These are phyloP conservation scores for Cenchrus fungigraminus DNA, from an alignment of 176 grass and related monocot genomes.

Conservation along the genomic window DNA sequence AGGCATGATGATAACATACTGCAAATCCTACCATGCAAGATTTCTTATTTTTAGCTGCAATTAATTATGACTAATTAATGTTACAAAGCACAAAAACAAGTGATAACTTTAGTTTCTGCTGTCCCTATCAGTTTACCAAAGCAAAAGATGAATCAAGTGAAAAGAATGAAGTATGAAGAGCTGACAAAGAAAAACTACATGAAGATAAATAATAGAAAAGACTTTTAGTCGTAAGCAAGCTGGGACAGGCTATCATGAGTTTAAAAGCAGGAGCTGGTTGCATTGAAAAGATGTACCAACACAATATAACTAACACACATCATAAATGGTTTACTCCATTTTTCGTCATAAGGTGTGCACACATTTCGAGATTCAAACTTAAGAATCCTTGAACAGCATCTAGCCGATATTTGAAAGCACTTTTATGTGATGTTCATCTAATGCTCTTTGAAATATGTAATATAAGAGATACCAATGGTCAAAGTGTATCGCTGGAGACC, in stretches of 20 bases:
- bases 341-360: too few species aligned
- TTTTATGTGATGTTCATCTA: too few species aligned
- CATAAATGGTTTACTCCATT: neutral
- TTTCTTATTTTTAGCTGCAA: conserved; percentile 6
- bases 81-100: neutral
- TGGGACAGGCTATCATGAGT: neutral
- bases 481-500: too few species aligned
- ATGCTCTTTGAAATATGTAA: too few species aligned
- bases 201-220: neutral
- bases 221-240: neutral
- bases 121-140: neutral
- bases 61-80: conserved; percentile 1
- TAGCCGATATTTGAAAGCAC: too few species aligned
- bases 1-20: conserved; percentile 1
- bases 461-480: too few species aligned
- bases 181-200: neutral
- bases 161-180: neutral
- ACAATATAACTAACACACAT: conserved; percentile 16
- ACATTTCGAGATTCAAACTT: too few species aligned
- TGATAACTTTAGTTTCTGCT: neutral
- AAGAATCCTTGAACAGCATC: too few species aligned
- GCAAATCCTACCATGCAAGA: conserved; percentile 4
- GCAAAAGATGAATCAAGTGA: neutral
- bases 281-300: conserved; percentile 1
- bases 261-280: neutral